Evolutionary conservation across 495 filamentous ascomycete genomes (phyloP).

Genomic region (Hypoxylon lienhwacheense): DNA sequence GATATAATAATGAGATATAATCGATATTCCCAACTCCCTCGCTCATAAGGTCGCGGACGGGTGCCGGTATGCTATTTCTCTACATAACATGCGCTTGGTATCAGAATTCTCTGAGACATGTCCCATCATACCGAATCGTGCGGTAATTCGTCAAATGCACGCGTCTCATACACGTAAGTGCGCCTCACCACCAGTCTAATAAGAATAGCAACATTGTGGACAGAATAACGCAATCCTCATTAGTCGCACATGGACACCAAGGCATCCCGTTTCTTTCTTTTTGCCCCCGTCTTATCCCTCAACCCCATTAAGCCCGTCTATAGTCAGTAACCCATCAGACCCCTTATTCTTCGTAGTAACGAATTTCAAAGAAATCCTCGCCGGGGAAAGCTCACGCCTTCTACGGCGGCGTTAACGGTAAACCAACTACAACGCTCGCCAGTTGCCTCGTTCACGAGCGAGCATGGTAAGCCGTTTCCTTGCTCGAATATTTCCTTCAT

Average conservation of each 20-base stretch:
- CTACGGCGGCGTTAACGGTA: slow-evolving; percentile 77
- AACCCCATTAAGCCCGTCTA: background rate
- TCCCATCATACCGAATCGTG: slow-evolving; percentile 30
- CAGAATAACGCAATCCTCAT: slow-evolving; percentile 13
- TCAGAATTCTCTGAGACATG: slow-evolving; percentile 33
- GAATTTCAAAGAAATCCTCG: slow-evolving; percentile 44
- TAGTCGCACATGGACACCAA: slow-evolving; percentile 13
- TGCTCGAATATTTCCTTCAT: slow-evolving; percentile 84
- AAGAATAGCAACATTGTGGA: slow-evolving; percentile 17
- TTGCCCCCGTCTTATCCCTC: background rate
- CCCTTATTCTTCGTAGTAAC: too few species aligned
- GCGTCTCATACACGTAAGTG: slow-evolving; percentile 28
- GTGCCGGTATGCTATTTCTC: slow-evolving; percentile 11
- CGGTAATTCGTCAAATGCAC: slow-evolving; percentile 32
- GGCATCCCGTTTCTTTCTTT: background rate
- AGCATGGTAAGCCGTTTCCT: slow-evolving; percentile 81
- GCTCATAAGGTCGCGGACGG: background rate
- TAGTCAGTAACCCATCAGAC: background rate
- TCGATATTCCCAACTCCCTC: slow-evolving; percentile 9
- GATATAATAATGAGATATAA: background rate
- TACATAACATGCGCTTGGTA: slow-evolving; percentile 21
- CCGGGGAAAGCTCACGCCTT: slow-evolving; percentile 79
- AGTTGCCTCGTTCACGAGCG: slow-evolving; percentile 79
- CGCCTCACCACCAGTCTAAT: slow-evolving; percentile 16
- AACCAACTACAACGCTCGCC: slow-evolving; percentile 95